Base-by-base conservation (phyloP, 2,329 filamentous ascomycete species). In the Exophiala xenobiotica region DNA sequence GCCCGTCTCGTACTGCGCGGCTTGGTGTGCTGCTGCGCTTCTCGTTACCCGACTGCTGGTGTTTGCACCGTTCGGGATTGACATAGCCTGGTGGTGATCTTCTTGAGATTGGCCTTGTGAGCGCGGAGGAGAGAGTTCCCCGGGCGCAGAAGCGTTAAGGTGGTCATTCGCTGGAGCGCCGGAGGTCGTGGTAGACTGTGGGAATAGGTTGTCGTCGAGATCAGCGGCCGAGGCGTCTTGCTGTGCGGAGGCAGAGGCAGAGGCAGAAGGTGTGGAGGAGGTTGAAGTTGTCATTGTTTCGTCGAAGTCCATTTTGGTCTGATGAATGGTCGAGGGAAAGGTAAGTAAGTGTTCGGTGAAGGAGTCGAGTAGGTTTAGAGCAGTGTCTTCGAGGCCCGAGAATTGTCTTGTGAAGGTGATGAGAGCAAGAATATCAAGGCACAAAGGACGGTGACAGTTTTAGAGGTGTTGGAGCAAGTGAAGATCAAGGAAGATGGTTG, bases 91-190 rank as follows among this genome's bases (percentile, higher is more conserved):
- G 20, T 24, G 24, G 27, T 40, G 38, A n/a, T 16, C 12, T 22
- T 48, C 41, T 8, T 56, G 22, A n/a, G 20, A n/a, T 4, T 42
- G 47, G 44, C 50, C 29, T 43, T 59, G 58, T 1, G 60, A 62
- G 22, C 55, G 49, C 6, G 61, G 61, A 8, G 61, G 61, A 4
- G 61, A 63, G 2, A 63, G 60, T 47, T 63, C 61, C 31, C 61
- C 61, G 2, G 59, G 61, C 7, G 59, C 61, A n/a, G 58, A 51
- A 19, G 61, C 61, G 37, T 61, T 63, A 33, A 63, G 54, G 39
- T 62, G 61, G 51, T 61, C 57, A 41, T 62, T 62, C 29, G 57
- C 53, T 31, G 31, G 42, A 20, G 46, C 48, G 14, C 53, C 46
- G 27, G 33, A 46, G 18, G 46, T 24, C 12, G 26, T 23, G 12